These are phyloP conservation scores for Aspergillus kassunensis DNA, from an alignment of 495 filamentous ascomycete genomes.

Conservation along the genomic window DNA sequence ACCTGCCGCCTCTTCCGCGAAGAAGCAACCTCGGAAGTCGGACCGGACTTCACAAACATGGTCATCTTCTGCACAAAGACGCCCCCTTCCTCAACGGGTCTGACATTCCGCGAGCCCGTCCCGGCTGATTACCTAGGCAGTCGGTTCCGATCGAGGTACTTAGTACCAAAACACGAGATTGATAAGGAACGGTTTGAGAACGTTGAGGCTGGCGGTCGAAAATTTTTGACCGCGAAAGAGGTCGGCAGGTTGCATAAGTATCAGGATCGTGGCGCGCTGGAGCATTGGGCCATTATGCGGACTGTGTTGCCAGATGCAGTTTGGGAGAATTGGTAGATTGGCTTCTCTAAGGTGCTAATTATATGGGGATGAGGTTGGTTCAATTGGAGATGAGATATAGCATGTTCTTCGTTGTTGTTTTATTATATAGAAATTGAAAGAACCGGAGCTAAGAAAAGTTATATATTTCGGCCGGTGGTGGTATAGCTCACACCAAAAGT, in stretches of 20 bases:
- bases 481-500: no score
- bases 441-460: no score
- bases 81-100: constrained; percentile 8
- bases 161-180: constrained; percentile 73
- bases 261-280: constrained; percentile 69
- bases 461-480: no score
- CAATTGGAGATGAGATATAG: not conserved
- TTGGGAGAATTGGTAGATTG: constrained; percentile 92
- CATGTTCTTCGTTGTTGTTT: not conserved
- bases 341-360: no score
- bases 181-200: constrained; percentile 45
- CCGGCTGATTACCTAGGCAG: constrained; percentile 68
- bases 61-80: constrained; percentile 58
- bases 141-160: constrained; percentile 59
- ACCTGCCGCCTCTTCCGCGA: constrained; percentile 84
- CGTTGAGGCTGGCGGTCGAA: constrained; percentile 29
- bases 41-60: constrained; percentile 83
- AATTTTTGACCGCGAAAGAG: constrained; percentile 25
- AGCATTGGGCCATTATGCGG: constrained; percentile 91
- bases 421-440: not conserved
- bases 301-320: constrained; percentile 70
- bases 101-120: constrained; percentile 66
- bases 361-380: not conserved
- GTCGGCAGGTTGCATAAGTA: constrained; percentile 60
- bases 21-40: constrained; percentile 47